phyloP scores from a whole-genome alignment of 768 basidiomycete species.

The Suillus decipiens region DNA sequence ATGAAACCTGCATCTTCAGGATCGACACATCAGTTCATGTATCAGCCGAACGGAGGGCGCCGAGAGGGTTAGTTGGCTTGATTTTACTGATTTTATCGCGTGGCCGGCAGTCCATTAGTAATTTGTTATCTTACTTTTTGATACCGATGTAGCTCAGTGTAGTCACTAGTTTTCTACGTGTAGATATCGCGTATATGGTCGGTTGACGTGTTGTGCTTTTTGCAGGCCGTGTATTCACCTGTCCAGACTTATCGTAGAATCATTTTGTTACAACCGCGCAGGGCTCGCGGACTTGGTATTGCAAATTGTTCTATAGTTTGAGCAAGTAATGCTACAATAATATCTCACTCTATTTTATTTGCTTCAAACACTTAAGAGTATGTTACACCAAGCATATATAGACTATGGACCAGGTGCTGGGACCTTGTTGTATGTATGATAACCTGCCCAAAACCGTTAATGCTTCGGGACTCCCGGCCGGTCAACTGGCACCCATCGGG shows the following conservation, averaged over 20 bases:
- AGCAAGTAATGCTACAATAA: not conserved
- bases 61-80: constrained; percentile 23
- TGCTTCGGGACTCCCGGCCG: not conserved
- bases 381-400: not conserved
- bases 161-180: not conserved
- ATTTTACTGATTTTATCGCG: constrained; percentile 12
- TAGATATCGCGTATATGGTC: constrained; percentile 5
- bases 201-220: constrained; percentile 5
- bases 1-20: constrained; percentile 26
- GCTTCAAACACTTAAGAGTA: not conserved
- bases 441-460: not conserved
- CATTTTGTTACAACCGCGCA: not conserved
- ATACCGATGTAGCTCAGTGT: constrained; percentile 1
- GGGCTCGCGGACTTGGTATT: constrained; percentile 1
- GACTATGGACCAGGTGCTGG: not conserved
- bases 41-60: constrained; percentile 43
- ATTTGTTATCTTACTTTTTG: constrained; percentile 3
- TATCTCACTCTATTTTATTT: not conserved
- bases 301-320: not conserved
- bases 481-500: not conserved
- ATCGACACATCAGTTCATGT: constrained; percentile 46
- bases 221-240: constrained; percentile 4
- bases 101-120: not conserved
- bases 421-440: not conserved
- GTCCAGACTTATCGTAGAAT: not conserved